phyloP scores from a whole-genome alignment of 371 early-diverging fungal genomes.

The Basidiobolus heterosporus region DNA sequence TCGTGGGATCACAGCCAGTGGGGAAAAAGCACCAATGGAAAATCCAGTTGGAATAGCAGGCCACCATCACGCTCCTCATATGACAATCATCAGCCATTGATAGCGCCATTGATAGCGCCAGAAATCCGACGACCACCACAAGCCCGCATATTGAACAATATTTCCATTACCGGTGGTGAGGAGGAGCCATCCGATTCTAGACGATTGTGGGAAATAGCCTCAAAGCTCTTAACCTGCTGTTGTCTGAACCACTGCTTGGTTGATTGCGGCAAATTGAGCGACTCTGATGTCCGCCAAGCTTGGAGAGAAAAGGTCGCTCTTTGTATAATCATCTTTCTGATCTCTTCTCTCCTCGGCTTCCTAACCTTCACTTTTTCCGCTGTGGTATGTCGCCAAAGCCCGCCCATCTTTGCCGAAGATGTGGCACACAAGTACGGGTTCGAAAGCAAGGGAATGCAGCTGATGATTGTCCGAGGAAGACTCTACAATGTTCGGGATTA shows the following conservation, averaged over 20 bases:
- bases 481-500: conserved; percentile 16
- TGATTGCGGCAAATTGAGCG: conserved; percentile 18
- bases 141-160: neutral
- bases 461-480: conserved; percentile 14
- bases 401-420: conserved; percentile 7
- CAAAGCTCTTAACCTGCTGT: conserved; percentile 11
- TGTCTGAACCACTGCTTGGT: conserved; percentile 6
- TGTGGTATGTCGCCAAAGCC: conserved; percentile 13
- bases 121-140: neutral
- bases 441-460: neutral
- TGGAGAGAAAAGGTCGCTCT: conserved; percentile 78
- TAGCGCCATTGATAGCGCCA: neutral
- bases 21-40: too few relatives aligned
- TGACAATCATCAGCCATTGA: neutral
- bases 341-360: conserved; percentile 32
- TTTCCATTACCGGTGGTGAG: neutral
- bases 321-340: conserved; percentile 34
- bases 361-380: conserved; percentile 40
- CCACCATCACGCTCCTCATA: conserved; percentile 1
- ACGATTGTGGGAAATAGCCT: conserved; percentile 10
- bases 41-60: neutral
- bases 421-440: conserved; percentile 6
- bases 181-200: neutral
- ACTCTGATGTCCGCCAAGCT: conserved; percentile 31
- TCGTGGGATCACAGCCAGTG: too few relatives aligned